Evolutionary conservation across 441 rosid species (phyloP).

Genomic region (Euphorbia corollata): DNA sequence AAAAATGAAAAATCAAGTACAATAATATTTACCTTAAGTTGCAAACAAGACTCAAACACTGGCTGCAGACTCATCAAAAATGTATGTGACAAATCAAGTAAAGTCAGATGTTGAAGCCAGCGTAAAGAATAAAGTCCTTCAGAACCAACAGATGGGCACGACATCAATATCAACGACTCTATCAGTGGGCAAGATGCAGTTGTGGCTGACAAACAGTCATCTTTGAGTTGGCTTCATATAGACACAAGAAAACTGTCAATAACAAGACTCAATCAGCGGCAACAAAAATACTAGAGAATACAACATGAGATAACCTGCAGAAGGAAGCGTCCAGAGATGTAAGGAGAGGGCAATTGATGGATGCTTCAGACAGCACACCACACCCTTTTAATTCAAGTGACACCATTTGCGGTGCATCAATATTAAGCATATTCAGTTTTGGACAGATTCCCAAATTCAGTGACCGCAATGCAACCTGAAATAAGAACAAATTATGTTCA

Average conservation of each 20-base stretch:
- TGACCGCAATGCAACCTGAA: slow-evolving; percentile 71
- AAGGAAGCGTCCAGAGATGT: slow-evolving; percentile 94
- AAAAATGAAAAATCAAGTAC: slow-evolving; percentile 1
- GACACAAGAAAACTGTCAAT: slow-evolving; percentile 19
- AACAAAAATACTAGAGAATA: slow-evolving; percentile 11
- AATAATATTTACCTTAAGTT: slow-evolving; percentile 25
- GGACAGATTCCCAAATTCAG: slow-evolving; percentile 93
- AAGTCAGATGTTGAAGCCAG: slow-evolving; percentile 48
- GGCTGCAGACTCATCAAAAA: slow-evolving; percentile 79
- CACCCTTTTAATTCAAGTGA: slow-evolving; percentile 93
- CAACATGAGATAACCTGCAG: slow-evolving; percentile 51
- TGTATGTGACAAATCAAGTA: slow-evolving; percentile 86
- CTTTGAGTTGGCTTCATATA: slow-evolving; percentile 69
- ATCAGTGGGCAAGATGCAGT: slow-evolving; percentile 72
- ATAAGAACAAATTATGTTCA: slow-evolving; percentile 11
- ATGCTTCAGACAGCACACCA: slow-evolving; percentile 78
- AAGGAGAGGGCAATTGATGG: slow-evolving; percentile 70
- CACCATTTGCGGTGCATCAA: slow-evolving; percentile 76
- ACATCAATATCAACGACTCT: slow-evolving; percentile 82
- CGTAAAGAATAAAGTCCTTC: slow-evolving; percentile 71
- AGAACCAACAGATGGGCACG: slow-evolving; percentile 76
- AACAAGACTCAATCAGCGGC: slow-evolving; percentile 9
- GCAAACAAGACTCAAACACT: slow-evolving; percentile 73
- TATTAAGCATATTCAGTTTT: slow-evolving; percentile 59
- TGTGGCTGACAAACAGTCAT: slow-evolving; percentile 78